phyloP scores from a whole-genome alignment of 352 stramenopile genomes.

The Globisporangium barbulae region DNA sequence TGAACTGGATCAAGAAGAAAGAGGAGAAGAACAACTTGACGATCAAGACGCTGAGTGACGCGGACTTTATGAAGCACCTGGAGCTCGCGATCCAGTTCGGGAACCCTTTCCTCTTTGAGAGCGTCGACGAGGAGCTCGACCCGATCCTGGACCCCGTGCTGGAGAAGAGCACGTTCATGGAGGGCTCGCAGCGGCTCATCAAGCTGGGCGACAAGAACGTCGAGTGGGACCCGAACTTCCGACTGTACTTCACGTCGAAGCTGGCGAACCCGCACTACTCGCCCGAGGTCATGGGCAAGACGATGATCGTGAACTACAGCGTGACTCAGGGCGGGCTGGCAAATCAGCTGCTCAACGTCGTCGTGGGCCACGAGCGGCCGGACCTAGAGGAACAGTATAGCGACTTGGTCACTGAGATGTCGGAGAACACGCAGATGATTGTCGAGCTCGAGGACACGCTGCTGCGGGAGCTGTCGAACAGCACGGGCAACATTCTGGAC shows the following conservation, averaged over 20 bases:
- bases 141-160: conserved; percentile 93
- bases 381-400: conserved; percentile 94
- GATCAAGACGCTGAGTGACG: conserved; percentile 91
- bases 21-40: conserved; percentile 92
- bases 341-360: conserved; percentile 93
- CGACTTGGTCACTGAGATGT: conserved; percentile 92
- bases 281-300: conserved; percentile 95
- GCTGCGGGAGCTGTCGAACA: conserved; percentile 87
- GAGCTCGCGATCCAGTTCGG: conserved; percentile 95
- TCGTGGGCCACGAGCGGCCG: conserved; percentile 90
- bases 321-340: conserved; percentile 91
- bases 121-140: conserved; percentile 93
- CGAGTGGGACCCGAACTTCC: conserved; percentile 93
- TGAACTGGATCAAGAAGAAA: conserved; percentile 96
- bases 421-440: conserved; percentile 90
- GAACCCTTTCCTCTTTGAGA: conserved; percentile 95
- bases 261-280: conserved; percentile 94
- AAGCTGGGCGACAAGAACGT: conserved; percentile 94
- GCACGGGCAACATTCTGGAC: conserved; percentile 92
- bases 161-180: conserved; percentile 92
- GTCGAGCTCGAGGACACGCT: conserved; percentile 92
- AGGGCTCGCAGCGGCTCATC: conserved; percentile 89
- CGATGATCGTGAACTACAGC: conserved; percentile 96
- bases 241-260: conserved; percentile 94
- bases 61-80: conserved; percentile 95